Evolutionary conservation across 208 protist genomes (phyloP), one percentile per base, ranked within the genome.

Genomic region (Leishmania tarentolae): DNA sequence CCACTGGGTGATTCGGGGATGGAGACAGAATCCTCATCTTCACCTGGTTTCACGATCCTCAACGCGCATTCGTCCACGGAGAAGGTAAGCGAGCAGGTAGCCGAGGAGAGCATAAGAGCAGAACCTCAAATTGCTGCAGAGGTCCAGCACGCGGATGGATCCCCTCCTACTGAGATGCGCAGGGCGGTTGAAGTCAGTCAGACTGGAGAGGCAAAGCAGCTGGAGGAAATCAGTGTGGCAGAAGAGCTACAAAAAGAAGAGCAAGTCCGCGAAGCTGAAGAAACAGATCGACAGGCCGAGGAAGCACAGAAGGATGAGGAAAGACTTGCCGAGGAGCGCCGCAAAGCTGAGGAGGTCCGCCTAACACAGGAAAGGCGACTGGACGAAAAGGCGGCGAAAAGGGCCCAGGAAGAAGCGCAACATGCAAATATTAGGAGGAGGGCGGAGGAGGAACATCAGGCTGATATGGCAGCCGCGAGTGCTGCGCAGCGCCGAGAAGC

Each of bases 401-500:
- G 74, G 66, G 59, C 74, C 28, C 80, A 87, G 63, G 83, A 84
- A 68, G 75, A 44, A 17, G 69, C 53, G 15, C 66, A 3, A n/a
- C 40, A 19, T 71, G 35, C 40, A 71, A 40, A 71, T 11, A 28
- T 40, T 17, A 31, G 19, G 44, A 73, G 69, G 68, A 50, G 13
- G 69, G 28, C 19, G n/a, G 81, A 80, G 37, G 63, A 40, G 52
- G 24, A 46, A 59, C 81, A 57, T 2, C 59, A 37, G 52, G 71
- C 50, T 3, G 50, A 56, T 24, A 71, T 61, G 81, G 76, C 50
- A n/a, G 47, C 35, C 24, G 81, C 76, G 70, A 63, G 56, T 24
- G 81, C 76, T 6, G 76, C 70, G 40, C 69, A 28, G 37, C 31
- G n/a, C 17, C 31, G 52, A 46, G 11, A 59, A n/a, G 52, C 6